Conservation (phyloP, 345 rosid species). For the Balakata baccata region DNA sequence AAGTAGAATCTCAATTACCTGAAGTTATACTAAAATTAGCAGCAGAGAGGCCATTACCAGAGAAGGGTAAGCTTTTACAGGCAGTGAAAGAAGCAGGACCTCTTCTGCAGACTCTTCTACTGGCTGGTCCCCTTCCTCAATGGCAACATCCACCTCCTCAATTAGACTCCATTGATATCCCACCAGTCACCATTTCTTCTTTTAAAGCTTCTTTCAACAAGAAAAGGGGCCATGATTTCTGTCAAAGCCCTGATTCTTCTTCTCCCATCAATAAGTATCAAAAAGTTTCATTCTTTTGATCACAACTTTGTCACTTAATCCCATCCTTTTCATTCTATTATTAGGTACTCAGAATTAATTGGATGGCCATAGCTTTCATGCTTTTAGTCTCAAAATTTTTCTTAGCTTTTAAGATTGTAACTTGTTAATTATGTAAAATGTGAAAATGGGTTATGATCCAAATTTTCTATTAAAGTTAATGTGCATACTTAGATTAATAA, state of each 20-base stretch:
- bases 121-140: slow-evolving; percentile 76
- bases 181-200: slow-evolving; percentile 55
- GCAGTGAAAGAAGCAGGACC: slow-evolving; percentile 76
- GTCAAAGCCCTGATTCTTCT: slow-evolving; percentile 34
- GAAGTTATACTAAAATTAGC: slow-evolving; percentile 32
- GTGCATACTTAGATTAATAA: background rate
- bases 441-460: slow-evolving; percentile 23
- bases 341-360: slow-evolving; percentile 17
- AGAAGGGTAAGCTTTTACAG: slow-evolving; percentile 60
- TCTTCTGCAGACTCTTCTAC: slow-evolving; percentile 55
- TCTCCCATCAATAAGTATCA: slow-evolving; percentile 28
- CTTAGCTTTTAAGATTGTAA: slow-evolving; percentile 25
- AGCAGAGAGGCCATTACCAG: slow-evolving; percentile 48
- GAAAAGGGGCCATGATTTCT: slow-evolving; percentile 36
- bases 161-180: slow-evolving; percentile 54
- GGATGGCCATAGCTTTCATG: slow-evolving; percentile 16
- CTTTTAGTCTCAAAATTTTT: slow-evolving; percentile 15
- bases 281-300: slow-evolving; percentile 26
- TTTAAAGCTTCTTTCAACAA: slow-evolving; percentile 16
- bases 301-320: background rate
- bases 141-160: slow-evolving; percentile 81
- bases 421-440: slow-evolving; percentile 23
- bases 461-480: background rate
- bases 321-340: slow-evolving; percentile 25
- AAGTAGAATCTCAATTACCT: background rate